Conservation (phyloP, 78 protist genomes). For the Tieghemostelium lacteum region DNA sequence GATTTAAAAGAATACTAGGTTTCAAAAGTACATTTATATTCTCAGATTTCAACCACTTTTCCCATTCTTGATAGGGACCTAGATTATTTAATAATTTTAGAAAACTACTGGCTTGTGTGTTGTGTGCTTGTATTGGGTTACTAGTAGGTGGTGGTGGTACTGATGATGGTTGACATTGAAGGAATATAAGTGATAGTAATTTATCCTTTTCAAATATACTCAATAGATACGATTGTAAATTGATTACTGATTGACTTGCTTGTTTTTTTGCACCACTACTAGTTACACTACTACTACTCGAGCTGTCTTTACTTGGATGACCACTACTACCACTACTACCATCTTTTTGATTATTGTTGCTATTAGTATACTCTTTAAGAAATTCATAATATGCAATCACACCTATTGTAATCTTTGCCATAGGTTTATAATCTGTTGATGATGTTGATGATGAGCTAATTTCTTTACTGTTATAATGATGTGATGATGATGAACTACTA, state of each 20-base stretch:
- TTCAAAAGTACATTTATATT: conserved; percentile 12
- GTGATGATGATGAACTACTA: neutral
- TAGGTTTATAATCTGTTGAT: conserved; percentile 11
- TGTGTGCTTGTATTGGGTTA: conserved; percentile 62
- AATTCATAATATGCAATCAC: conserved; percentile 72
- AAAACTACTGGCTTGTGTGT: conserved; percentile 48
- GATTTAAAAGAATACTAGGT: conserved; percentile 15
- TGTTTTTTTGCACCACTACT: neutral
- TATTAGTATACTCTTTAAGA: conserved; percentile 52
- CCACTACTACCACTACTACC: no score
- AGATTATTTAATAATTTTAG: conserved; percentile 36
- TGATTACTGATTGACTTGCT: conserved; percentile 1
- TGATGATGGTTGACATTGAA: conserved; percentile 73
- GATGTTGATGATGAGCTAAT: neutral
- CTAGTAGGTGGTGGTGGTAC: conserved; percentile 46
- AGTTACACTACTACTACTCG: neutral
- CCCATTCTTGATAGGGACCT: conserved; percentile 42
- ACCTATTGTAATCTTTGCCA: conserved; percentile 45
- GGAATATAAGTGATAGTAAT: conserved; percentile 15
- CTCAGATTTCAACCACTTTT: conserved; percentile 57
- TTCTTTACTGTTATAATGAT: neutral
- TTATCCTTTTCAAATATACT: conserved; percentile 52
- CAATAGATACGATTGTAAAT: conserved; percentile 28
- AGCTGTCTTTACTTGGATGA: no score
- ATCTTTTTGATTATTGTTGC: neutral